Base-by-base conservation (phyloP, 176 grass and related monocot genomes). In the Zea luxurians region DNA sequence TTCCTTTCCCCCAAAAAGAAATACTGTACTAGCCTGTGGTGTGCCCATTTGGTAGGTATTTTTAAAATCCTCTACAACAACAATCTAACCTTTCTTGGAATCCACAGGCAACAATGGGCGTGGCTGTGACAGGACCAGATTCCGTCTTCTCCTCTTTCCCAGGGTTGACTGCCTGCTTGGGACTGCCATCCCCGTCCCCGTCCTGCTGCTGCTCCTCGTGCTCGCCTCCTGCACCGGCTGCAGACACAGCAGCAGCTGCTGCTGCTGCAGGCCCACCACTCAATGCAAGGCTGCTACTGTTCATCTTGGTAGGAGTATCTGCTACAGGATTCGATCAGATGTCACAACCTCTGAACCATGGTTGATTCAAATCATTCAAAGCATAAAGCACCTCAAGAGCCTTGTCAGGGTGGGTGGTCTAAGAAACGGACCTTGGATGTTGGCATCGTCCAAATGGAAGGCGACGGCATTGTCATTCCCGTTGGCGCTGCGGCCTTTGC, bases 1-100 rank as follows among this genome's bases (percentile, higher is more conserved):
- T 70, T 50, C 66, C 61, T 82, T 89, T 82, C 66, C 71, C 70
- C 17, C 27, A 82, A 90, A 90, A 89, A 82, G 68, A 78, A 79
- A 78, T 2, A 10, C 45, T 46, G 10, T 27, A 27, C 27, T 27
- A 27, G 27, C 27, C 27, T 27, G 27, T 27, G 27, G 27, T 27
- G 27, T 27, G 27, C 27, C 27, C 27, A 27, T 27, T 27, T 27
- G 27, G 27, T 27, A 27, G 27, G 27, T 27, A 27, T 27, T 27
- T 27, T 27, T 27, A 27, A 27, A 27, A 27, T 27, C 27, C 12
- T 77, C 57, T 59, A 71, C 8, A 52, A 17, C 20, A 62, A 88
- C 63, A 83, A 70, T 74, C 70, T 55, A 86, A 97, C 91, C 87
- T 91, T 91, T 92, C 89, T 80, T 70, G 87, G 86, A 85, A 76